These are phyloP conservation scores for Aspergillus ochraceoroseus DNA, from an alignment of 2,329 filamentous ascomycete genomes.

Conservation along the genomic window DNA sequence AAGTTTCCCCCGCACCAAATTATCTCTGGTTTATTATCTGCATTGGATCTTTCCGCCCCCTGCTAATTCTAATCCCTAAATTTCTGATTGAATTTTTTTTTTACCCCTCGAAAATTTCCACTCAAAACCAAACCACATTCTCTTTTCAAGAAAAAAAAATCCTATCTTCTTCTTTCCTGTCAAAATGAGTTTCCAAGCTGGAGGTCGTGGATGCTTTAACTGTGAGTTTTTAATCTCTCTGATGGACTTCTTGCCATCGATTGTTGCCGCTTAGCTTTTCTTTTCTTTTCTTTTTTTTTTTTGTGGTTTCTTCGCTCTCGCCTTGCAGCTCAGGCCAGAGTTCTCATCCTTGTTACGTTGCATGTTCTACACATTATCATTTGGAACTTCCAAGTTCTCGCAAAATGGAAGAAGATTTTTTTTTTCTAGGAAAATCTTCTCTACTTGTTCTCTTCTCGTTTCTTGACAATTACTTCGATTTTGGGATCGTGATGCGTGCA, in stretches of 20 bases:
- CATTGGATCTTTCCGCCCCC: conserved; percentile 18
- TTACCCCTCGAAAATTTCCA: conserved; percentile 9
- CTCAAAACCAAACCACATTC: background rate
- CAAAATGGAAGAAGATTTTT: conserved; percentile 2
- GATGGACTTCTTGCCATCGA: conserved; percentile 2
- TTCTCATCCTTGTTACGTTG: conserved; percentile 3
- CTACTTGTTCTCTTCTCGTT: background rate
- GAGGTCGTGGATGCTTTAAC: conserved; percentile 55
- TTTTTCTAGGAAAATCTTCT: conserved; percentile 2
- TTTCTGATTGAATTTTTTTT: conserved; percentile 18
- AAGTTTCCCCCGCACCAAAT: conserved; percentile 22
- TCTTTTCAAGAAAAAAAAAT: conserved; percentile 4
- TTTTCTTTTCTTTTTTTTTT: background rate
- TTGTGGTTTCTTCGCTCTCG: conserved; percentile 1
- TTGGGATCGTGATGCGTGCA: background rate
- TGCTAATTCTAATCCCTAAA: conserved; percentile 17
- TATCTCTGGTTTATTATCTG: conserved; percentile 19
- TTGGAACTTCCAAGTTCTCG: conserved; percentile 5
- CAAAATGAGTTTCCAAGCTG: conserved; percentile 49
- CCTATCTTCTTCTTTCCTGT: conserved; percentile 7
- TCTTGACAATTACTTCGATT: conserved; percentile 4
- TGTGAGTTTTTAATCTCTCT: conserved; percentile 43
- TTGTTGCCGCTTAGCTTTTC: conserved; percentile 5
- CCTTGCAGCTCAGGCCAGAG: background rate
- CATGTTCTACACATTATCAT: conserved; percentile 1